phyloP scores from a whole-genome alignment of 768 basidiomycete species.

The Cyclocybe aegerita region DNA sequence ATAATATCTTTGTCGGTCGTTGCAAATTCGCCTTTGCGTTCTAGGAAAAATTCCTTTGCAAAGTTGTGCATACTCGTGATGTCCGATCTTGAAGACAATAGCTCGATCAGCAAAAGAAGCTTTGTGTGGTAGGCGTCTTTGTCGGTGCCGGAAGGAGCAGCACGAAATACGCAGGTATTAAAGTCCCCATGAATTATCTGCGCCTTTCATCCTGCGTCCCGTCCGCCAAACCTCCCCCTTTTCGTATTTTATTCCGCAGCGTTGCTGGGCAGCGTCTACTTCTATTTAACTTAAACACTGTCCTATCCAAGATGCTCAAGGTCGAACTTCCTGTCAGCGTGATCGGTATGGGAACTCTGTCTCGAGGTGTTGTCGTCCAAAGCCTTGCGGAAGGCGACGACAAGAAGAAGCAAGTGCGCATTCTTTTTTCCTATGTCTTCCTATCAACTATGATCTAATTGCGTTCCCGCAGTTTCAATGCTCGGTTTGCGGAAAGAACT shows the following conservation, averaged over 20 bases:
- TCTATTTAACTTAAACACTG: conserved; percentile 8
- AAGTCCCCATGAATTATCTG: conserved; percentile 12
- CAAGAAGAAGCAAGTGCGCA: background rate
- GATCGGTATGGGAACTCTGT: no score
- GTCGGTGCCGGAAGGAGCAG: conserved; percentile 18
- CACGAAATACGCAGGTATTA: conserved; percentile 13
- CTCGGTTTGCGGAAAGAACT: conserved; percentile 44
- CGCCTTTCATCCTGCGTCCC: conserved; percentile 12
- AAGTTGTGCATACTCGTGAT: conserved; percentile 11
- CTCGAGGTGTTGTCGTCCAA: no score
- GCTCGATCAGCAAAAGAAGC: conserved; percentile 15
- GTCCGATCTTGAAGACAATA: conserved; percentile 19
- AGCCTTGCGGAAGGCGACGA: no score
- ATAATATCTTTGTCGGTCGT: conserved; percentile 13
- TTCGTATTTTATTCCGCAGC: conserved; percentile 24
- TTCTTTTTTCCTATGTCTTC: background rate
- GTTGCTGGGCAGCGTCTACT: conserved; percentile 47
- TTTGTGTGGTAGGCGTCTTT: conserved; percentile 18
- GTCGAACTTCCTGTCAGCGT: no score
- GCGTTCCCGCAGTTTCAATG: conserved; percentile 26
- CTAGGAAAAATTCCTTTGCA: conserved; percentile 11
- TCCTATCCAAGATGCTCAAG: no score
- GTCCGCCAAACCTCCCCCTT: conserved; percentile 14
- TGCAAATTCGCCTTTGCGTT: conserved; percentile 5
- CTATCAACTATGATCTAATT: background rate